phyloP scores from a whole-genome alignment of 768 basidiomycete species.

The Podaxis sp. region DNA sequence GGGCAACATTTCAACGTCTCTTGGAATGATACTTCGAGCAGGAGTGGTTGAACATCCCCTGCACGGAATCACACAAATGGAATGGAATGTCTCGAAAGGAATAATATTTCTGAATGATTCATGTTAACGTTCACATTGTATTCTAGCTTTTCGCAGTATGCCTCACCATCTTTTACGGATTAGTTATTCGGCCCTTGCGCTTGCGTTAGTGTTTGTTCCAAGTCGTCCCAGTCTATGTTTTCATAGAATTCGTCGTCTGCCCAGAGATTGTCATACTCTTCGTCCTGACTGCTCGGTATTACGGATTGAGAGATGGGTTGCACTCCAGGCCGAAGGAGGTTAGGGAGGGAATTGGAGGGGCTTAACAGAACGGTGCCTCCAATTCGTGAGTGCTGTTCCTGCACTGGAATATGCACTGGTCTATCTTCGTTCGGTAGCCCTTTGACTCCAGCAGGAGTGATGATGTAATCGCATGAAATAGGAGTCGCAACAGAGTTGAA shows the following conservation, averaged over 20 bases:
- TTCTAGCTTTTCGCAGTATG: background rate
- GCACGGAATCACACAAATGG: background rate
- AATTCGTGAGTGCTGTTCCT: background rate
- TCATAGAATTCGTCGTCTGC: conserved; percentile 36
- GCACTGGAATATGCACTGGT: background rate
- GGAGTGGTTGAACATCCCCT: background rate
- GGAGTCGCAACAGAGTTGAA: conserved; percentile 65
- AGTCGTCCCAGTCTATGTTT: conserved; percentile 27
- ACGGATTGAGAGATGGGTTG: conserved; percentile 5
- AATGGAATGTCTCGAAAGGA: background rate
- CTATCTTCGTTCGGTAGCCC: conserved; percentile 13
- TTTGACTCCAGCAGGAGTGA: conserved; percentile 57
- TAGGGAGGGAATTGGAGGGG: background rate
- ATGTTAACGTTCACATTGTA: background rate
- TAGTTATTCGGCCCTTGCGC: background rate
- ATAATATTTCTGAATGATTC: background rate
- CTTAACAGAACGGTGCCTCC: background rate
- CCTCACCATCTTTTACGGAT: background rate
- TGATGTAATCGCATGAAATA: conserved; percentile 69
- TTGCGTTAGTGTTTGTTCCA: conserved; percentile 23
- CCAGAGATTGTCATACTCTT: conserved; percentile 41
- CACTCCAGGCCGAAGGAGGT: background rate
- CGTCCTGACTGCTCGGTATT: conserved; percentile 18
- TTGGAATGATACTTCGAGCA: background rate
- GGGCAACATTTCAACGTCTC: background rate